These are phyloP conservation scores for Kalmusia sp. DNA, from an alignment of 2,329 filamentous ascomycete species.

Conservation along the genomic window DNA sequence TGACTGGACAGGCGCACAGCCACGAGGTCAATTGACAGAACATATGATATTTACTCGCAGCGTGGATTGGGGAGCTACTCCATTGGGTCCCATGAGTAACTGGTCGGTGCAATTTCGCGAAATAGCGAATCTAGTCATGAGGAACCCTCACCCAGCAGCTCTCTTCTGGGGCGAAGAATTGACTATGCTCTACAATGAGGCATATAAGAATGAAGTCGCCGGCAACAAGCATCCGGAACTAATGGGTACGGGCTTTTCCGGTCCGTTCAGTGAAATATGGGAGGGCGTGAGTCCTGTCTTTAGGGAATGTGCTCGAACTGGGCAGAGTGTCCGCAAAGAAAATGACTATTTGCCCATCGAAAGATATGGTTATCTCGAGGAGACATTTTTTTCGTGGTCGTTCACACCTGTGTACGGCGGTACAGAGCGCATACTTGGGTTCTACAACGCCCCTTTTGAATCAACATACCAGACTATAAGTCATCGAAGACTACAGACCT, in stretches of 20 bases:
- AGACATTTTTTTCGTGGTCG: conserved; percentile 53
- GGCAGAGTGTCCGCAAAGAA: conserved; percentile 32
- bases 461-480: conserved; percentile 49
- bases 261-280: conserved; percentile 50
- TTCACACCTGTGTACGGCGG: conserved; percentile 50
- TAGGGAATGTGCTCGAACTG: conserved; percentile 36
- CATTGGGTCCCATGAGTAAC: conserved; percentile 54
- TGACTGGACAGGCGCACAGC: conserved; percentile 34
- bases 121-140: conserved; percentile 38
- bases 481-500: conserved; percentile 47
- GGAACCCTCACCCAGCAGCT: conserved; percentile 36
- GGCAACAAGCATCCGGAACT: conserved; percentile 38
- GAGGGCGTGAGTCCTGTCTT: conserved; percentile 44
- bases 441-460: conserved; percentile 45
- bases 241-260: conserved; percentile 41
- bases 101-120: conserved; percentile 60
- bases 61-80: conserved; percentile 57
- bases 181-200: conserved; percentile 50
- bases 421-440: conserved; percentile 39
- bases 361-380: conserved; percentile 36
- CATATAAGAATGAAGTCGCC: conserved; percentile 42
- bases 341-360: conserved; percentile 40
- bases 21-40: conserved; percentile 35
- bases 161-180: conserved; percentile 53
- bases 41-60: conserved; percentile 48